A percentile compares a stretch with the other conserved stretches of the same genome.
Evolutionary conservation across 805 yeast genomes (phyloP).

Genomic region (Lachancea quebecensis): DNA sequence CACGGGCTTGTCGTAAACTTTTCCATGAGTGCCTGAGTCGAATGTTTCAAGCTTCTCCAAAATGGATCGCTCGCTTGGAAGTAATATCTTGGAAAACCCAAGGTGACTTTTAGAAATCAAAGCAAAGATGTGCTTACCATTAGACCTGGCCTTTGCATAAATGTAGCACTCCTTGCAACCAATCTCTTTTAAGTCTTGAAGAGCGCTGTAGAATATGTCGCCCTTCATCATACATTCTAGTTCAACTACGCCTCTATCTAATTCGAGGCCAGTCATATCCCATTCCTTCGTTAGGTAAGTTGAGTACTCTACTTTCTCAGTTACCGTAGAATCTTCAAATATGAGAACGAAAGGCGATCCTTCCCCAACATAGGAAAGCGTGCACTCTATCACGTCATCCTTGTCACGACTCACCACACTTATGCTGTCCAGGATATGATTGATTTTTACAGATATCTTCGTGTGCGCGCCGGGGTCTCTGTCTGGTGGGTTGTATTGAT

Average conservation of each 20-base stretch:
- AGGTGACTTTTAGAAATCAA: slow-evolving; percentile 66
- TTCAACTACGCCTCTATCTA: slow-evolving; percentile 38
- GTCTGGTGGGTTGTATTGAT: slow-evolving; percentile 16
- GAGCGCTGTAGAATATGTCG: slow-evolving; percentile 43
- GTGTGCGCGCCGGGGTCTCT: slow-evolving; percentile 19
- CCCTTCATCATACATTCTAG: slow-evolving; percentile 51
- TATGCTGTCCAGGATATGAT: slow-evolving; percentile 44
- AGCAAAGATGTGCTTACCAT: slow-evolving; percentile 30
- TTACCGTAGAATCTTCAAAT: slow-evolving; percentile 47
- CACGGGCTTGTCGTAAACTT: slow-evolving; percentile 26
- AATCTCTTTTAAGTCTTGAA: slow-evolving; percentile 51
- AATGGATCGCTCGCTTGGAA: slow-evolving; percentile 56
- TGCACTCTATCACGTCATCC: slow-evolving; percentile 38
- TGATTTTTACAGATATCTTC: slow-evolving; percentile 39
- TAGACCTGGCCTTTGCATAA: slow-evolving; percentile 32
- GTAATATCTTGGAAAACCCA: slow-evolving; percentile 58
- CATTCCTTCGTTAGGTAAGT: slow-evolving; percentile 37
- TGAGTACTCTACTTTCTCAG: slow-evolving; percentile 50
- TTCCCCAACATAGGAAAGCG: slow-evolving; percentile 41
- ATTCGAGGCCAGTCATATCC: slow-evolving; percentile 34
- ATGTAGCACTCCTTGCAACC: slow-evolving; percentile 45
- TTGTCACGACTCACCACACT: slow-evolving; percentile 35
- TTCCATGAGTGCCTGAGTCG: slow-evolving; percentile 22
- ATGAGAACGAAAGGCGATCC: slow-evolving; percentile 50
- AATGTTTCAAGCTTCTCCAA: slow-evolving; percentile 50